phyloP scores from a whole-genome alignment of 768 basidiomycete genomes.

The Chiua virens region DNA sequence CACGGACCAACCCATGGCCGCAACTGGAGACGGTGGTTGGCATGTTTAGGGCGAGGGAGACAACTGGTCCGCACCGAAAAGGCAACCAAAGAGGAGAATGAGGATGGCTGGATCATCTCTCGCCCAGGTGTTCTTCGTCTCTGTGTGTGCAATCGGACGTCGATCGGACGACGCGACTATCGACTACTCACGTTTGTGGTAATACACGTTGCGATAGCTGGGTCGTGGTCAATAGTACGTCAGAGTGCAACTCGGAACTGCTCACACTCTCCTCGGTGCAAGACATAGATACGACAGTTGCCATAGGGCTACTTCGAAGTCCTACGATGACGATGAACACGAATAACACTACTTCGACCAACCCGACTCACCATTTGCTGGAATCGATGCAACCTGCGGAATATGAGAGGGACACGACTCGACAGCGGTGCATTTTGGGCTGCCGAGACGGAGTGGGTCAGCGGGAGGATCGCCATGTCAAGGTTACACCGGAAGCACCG shows the following conservation, averaged over 20 bases:
- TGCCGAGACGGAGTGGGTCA: constrained; percentile 20
- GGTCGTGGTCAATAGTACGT: constrained; percentile 11
- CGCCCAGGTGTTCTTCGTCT: constrained; percentile 98
- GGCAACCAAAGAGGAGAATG: constrained; percentile 77
- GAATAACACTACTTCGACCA: background rate
- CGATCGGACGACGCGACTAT: background rate
- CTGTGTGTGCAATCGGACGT: constrained; percentile 38
- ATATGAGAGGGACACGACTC: constrained; percentile 74
- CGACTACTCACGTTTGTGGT: constrained; percentile 80
- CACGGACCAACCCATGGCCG: constrained; percentile 83
- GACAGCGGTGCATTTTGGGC: constrained; percentile 27
- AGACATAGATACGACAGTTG: constrained; percentile 93
- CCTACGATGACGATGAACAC: constrained; percentile 46
- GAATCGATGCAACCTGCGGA: constrained; percentile 75
- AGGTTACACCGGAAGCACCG: constrained; percentile 10
- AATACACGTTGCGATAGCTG: constrained; percentile 95
- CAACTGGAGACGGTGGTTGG: constrained; percentile 44
- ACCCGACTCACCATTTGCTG: constrained; percentile 73
- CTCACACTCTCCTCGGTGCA: constrained; percentile 88
- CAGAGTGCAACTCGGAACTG: background rate
- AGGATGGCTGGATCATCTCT: constrained; percentile 96
- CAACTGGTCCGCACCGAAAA: constrained; percentile 50
- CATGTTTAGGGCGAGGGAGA: background rate
- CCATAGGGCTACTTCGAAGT: constrained; percentile 97
- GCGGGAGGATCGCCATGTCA: constrained; percentile 34